Base-by-base conservation (phyloP, 2,329 filamentous ascomycete species). In the Macrophomina phaseolina region DNA sequence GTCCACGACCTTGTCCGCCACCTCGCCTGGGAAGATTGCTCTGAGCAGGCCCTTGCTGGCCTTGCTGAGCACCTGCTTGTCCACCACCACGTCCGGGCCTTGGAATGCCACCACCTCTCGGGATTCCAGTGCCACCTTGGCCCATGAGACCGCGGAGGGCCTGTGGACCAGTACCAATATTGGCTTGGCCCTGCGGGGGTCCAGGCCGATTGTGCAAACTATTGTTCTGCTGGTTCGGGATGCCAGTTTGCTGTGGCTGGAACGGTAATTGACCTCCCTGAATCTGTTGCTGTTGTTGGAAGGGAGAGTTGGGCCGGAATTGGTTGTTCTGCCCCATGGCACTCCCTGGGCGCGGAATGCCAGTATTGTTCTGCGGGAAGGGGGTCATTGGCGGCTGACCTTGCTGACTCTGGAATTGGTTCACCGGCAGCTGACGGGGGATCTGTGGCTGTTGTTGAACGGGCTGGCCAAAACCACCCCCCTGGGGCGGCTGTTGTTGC, bases 161-260 rank as follows among this genome's bases (percentile, higher is more conserved):
- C 42, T 69, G 70, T 16, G 73, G 73, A 6, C 75, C 76, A 2
- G 75, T 76, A 42, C 75, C 75, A 23, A 73, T 63, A 52, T 69
- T 67, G 8, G 64, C 53, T 16, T 61, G 64, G 7, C 45, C 42
- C 30, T 67, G 64, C 23, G 48, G 61, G 1, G 46, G 61, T 30
- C 49, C 36, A 11, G 65, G 56, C 16, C 58, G 48, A 38, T 62
- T 66, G 12, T 65, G 63, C 49, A 65, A 12, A 36, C 38, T n/a
- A 16, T 38, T 56, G 40, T 30, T 32, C 6, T 56, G 63, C n/a
- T 38, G 30, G 11, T 48, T 48, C n/a, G 58, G 42, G 5, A 62
- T 49, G n/a, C 53, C 42, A 14, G 34, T 28, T 42, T 67, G 63
- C 51, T 67, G 73, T 28, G 71, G 71, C n/a, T 45, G 52, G 63